Evolutionary conservation across 768 basidiomycete species (phyloP).

Genomic region (Amyloporia xantha): DNA sequence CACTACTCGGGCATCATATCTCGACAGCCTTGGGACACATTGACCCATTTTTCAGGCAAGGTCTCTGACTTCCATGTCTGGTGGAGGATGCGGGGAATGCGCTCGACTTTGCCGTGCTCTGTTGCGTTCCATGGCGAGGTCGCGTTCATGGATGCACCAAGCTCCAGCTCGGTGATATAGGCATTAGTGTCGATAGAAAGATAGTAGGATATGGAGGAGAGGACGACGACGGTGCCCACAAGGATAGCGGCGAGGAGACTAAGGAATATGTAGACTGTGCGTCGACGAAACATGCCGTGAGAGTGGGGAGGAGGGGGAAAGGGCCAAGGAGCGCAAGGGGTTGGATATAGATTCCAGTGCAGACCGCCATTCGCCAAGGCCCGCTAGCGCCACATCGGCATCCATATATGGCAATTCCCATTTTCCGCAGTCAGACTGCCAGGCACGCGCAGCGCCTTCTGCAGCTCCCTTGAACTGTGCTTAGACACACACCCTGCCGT

Average conservation of each 20-base stretch:
- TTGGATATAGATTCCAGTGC: constrained; percentile 6
- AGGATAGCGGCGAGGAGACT: constrained; percentile 69
- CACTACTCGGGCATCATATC: constrained; percentile 96
- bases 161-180: constrained; percentile 74
- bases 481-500: too few relatives aligned
- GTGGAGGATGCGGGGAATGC: constrained; percentile 88
- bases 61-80: constrained; percentile 97
- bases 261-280: constrained; percentile 41
- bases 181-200: constrained; percentile 74
- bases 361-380: background rate
- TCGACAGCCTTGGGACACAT: constrained; percentile 75
- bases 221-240: constrained; percentile 82
- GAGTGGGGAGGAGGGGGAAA: constrained; percentile 8
- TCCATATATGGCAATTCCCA: background rate
- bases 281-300: constrained; percentile 36
- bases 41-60: constrained; percentile 76
- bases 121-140: constrained; percentile 56
- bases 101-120: constrained; percentile 56
- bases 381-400: background rate
- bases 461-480: too few relatives aligned
- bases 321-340: constrained; percentile 1
- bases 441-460: too few relatives aligned
- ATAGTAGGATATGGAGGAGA: constrained; percentile 88
- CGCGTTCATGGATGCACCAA: constrained; percentile 48
- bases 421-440: background rate